Percentiles rank a stretch among this genome's conserved stretches.
Conservation (phyloP, 805 yeast genomes). For the Candida verbasci region DNA sequence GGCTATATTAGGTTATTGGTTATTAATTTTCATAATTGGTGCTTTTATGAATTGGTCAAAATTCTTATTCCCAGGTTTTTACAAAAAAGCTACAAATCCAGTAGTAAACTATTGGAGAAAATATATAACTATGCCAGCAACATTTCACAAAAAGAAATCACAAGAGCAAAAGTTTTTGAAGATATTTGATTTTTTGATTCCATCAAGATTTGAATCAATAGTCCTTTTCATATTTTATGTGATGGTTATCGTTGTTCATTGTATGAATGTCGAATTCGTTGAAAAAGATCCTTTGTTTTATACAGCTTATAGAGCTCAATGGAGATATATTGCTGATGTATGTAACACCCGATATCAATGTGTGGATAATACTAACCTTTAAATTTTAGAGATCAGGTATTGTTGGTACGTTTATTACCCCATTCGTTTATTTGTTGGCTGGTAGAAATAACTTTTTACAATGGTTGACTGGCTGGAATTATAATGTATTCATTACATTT, state of each 20-base stretch:
- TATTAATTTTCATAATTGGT: slow-evolving; percentile 36
- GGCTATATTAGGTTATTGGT: slow-evolving; percentile 47
- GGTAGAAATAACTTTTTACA: slow-evolving; percentile 60
- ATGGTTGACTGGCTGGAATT: slow-evolving; percentile 56
- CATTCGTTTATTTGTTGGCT: slow-evolving; percentile 52
- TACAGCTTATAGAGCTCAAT: slow-evolving; percentile 14
- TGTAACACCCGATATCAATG: slow-evolving; percentile 17
- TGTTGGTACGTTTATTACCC: slow-evolving; percentile 39
- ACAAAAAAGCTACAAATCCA: slow-evolving; percentile 25
- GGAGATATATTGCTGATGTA: slow-evolving; percentile 37
- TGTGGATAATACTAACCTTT: slow-evolving; percentile 35
- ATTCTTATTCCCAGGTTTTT: slow-evolving; percentile 34
- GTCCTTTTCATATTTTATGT: slow-evolving; percentile 19
- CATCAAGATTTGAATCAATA: slow-evolving; percentile 33
- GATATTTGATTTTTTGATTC: slow-evolving; percentile 20
- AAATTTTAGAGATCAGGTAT: slow-evolving; percentile 42
- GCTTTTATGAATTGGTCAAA: slow-evolving; percentile 40
- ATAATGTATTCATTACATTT: slow-evolving; percentile 35
- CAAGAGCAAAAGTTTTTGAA: slow-evolving; percentile 8
- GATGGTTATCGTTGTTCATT: slow-evolving; percentile 15
- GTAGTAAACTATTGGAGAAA: slow-evolving; percentile 20
- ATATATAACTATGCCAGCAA: slow-evolving; percentile 26
- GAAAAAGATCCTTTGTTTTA: slow-evolving; percentile 23
- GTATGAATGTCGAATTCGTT: slow-evolving; percentile 2
- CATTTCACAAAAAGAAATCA: slow-evolving; percentile 32